phyloP scores from a whole-genome alignment of 768 basidiomycete species.

The Paxillus ammoniavirescens region DNA sequence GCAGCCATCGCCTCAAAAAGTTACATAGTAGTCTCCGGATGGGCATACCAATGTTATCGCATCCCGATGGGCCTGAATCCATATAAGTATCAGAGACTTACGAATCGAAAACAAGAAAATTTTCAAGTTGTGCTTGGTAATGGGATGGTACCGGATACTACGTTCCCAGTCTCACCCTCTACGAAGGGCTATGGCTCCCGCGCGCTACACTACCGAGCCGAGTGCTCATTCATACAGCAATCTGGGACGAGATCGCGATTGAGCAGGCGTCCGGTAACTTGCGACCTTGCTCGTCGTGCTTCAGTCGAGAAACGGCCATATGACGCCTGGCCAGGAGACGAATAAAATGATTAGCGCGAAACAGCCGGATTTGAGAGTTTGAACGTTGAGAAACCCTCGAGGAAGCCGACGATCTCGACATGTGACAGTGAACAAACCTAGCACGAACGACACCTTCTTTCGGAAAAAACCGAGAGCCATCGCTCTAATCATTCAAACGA shows the following conservation, averaged over 20 bases:
- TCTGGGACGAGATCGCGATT: too few species aligned
- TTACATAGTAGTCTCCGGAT: slow-evolving; percentile 12
- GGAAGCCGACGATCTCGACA: slow-evolving; percentile 26
- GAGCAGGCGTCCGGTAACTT: too few species aligned
- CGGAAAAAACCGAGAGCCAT: too few species aligned
- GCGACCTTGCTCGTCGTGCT: too few species aligned
- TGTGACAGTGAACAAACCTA: slow-evolving; percentile 11
- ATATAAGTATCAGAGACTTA: slow-evolving; percentile 12
- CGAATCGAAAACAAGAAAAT: slow-evolving; percentile 14
- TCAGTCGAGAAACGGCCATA: slow-evolving; percentile 7
- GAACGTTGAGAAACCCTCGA: slow-evolving; percentile 7
- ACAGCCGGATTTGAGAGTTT: neutral
- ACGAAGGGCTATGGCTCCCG: too few species aligned
- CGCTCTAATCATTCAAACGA: too few species aligned
- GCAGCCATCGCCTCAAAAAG: slow-evolving; percentile 9
- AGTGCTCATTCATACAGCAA: too few species aligned
- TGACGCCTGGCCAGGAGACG: neutral
- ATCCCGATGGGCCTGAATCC: neutral
- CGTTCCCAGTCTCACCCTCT: too few species aligned
- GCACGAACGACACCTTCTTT: slow-evolving; percentile 1
- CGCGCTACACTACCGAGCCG: too few species aligned
- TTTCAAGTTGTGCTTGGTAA: neutral
- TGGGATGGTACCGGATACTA: too few species aligned
- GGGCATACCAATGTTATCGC: slow-evolving; percentile 5
- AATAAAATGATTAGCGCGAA: slow-evolving; percentile 8